Evolutionary conservation across 1,139 yeast genomes (phyloP), one percentile per base, ranked within the genome.

Genomic region (Debaryomyces fabryi): DNA sequence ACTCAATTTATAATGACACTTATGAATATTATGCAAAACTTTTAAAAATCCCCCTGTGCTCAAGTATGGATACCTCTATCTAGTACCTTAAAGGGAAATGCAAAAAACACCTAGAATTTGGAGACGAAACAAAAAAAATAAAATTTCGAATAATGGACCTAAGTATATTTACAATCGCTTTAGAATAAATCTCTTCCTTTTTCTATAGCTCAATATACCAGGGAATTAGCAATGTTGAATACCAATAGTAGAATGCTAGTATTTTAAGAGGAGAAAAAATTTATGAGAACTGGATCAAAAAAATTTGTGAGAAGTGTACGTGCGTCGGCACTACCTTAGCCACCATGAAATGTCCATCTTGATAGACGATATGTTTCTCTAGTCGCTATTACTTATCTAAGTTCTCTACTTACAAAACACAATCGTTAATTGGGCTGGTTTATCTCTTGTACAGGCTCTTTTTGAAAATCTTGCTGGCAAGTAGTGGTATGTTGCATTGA

Each of bases 291-390:
- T 35, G 42, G 34, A 18, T 30, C 35, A 21, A 40, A 40, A 40
- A 40, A 40, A 15, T 40, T 30, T 40, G 43, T 40, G 36, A 40
- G 36, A 29, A 40, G 43, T 30, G 27, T 40, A 40, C 43, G 30
- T 21, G 43, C 43, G 33, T 13, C 24, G 27, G 24, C 43, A 40
- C 36, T 40, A 40, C 43, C 43, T 30, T 40, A 21, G 36, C 18
- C 38, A 20, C 25, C 23, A 8, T 12, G n/a, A n/a, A 35, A 32
- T 18, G 35, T 18, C 16, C 18, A 18, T 32, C 12, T 15, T 32
- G 20, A 13, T 32, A 32, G 35, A 32, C 21, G 35, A 32, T 32
- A 10, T 32, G 20, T 15, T 32, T 27, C 12, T 32, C 16, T 30
- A 15, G 10, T 30, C 4, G 12, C 12, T 16, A 32, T 15, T 15